These are phyloP conservation scores for Lactarius hengduanensis DNA, from an alignment of 768 basidiomycete species.

Conservation along the genomic window DNA sequence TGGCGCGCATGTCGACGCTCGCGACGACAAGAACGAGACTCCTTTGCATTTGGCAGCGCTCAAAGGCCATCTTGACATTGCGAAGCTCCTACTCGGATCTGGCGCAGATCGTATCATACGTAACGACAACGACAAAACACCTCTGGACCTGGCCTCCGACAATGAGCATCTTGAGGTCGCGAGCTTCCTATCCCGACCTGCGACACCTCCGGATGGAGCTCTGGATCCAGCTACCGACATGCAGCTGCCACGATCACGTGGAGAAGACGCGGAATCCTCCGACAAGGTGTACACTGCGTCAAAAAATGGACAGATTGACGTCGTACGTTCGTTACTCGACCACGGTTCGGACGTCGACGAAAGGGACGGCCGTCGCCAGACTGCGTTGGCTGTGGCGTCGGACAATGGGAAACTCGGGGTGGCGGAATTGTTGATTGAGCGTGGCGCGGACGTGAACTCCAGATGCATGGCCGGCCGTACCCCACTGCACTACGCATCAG, in stretches of 20 bases:
- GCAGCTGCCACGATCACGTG: not conserved
- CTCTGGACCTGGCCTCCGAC: not conserved
- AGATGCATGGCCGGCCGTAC: not conserved
- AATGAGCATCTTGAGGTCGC: not conserved
- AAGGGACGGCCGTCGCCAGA: not conserved
- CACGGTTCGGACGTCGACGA: not conserved
- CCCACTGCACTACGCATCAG: not conserved
- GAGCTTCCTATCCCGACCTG: not conserved
- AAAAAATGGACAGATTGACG: not conserved
- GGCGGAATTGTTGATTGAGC: not conserved
- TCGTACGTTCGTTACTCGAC: not conserved
- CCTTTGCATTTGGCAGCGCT: not conserved
- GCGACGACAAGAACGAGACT: not conserved
- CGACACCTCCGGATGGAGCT: not conserved
- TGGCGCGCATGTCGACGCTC: not conserved
- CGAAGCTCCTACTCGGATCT: not conserved
- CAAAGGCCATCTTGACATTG: too few species aligned
- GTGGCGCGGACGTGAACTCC: not conserved
- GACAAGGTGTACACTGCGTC: not conserved
- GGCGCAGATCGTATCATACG: not conserved
- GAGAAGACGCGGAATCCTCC: not conserved
- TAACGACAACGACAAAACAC: not conserved
- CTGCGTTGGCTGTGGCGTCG: not conserved
- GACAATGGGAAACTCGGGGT: not conserved
- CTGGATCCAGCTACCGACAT: not conserved